Evolutionary conservation across 345 rosid genomes (phyloP).

Genomic region (Theobroma cacao): DNA sequence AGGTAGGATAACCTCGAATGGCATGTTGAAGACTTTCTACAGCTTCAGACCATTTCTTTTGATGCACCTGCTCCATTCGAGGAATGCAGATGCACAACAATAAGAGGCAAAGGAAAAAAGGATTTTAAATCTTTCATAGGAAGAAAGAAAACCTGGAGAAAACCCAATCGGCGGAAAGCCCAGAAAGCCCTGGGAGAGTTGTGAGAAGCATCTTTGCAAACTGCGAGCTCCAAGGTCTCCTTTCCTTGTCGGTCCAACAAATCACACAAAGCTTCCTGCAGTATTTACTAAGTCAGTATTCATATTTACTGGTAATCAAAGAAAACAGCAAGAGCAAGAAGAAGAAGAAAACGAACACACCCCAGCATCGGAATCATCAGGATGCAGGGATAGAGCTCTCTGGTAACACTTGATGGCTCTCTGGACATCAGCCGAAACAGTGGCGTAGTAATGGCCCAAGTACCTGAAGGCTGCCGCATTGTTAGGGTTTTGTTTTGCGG

Average conservation of each 20-base stretch:
- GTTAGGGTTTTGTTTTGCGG: slow-evolving; percentile 68
- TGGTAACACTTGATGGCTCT: slow-evolving; percentile 94
- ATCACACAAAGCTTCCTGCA: slow-evolving; percentile 74
- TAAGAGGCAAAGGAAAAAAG: background rate
- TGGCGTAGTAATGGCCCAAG: slow-evolving; percentile 72
- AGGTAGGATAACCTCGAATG: slow-evolving; percentile 80
- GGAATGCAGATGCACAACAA: background rate
- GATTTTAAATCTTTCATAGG: background rate
- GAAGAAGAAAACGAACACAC: slow-evolving; percentile 16
- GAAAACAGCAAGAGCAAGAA: background rate
- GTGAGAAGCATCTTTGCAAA: slow-evolving; percentile 70
- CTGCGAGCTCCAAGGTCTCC: slow-evolving; percentile 65
- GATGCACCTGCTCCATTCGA: slow-evolving; percentile 42
- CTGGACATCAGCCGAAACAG: slow-evolving; percentile 42
- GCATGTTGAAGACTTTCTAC: slow-evolving; percentile 91
- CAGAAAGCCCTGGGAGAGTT: slow-evolving; percentile 94
- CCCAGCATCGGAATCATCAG: slow-evolving; percentile 72
- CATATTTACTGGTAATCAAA: background rate
- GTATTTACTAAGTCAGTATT: too few species aligned
- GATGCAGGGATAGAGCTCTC: slow-evolving; percentile 64
- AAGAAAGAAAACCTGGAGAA: slow-evolving; percentile 51
- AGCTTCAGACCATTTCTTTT: slow-evolving; percentile 82
- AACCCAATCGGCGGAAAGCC: slow-evolving; percentile 87
- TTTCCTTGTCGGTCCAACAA: slow-evolving; percentile 68
- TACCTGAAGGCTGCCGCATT: slow-evolving; percentile 67